Base-by-base conservation (phyloP, 1,284 basidiomycete genomes). In the Sanghuangporus sanghuang region DNA sequence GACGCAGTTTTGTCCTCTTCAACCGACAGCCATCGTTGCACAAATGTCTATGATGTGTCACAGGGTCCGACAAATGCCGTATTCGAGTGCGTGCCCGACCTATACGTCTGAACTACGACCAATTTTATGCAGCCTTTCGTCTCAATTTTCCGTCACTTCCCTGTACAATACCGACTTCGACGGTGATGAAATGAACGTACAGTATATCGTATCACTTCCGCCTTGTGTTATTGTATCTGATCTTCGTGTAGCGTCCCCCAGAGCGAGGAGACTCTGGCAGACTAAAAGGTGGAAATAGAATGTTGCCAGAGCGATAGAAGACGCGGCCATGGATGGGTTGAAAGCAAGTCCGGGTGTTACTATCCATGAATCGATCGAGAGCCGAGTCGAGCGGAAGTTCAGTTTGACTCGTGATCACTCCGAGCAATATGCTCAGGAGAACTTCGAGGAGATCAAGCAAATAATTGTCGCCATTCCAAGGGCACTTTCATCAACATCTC, bases 11-110 rank as follows among this genome's bases (percentile, higher is more conserved):
- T 71, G 93, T 99, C 40, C 79, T 99, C 58, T 99, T 99, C 82
- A 99, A 99, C 76, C 96, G 97, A 67, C 97, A 99, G 74, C 97
- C 97, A 2, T 93, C 89, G 82, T 77, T 99, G 76, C 97, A 99
- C 78, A 99, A 78, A 99, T 99, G 97, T 96, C 93, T 82, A 99
- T 99, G 97, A 99, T 99, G 97, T 95, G 93, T 76, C 97, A 99
- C 79, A 87, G 97, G 48, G 93, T 99, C 57, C 95, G 93, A 73
- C 80, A 99, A 64, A 98, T 99, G 96, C 93, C 94, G 39, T 99
- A 98, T 77, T 99, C 97, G 35, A 99, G 93, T 95, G 73, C 76
- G 92, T 21, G n/a, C n/a, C n/a, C n/a, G n/a, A n/a, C n/a, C n/a
- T n/a, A n/a, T n/a, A n/a, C n/a, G n/a, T n/a, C n/a, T n/a, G n/a